Conservation (phyloP, 2,329 filamentous ascomycete species). For the Albifimbria verrucaria region DNA sequence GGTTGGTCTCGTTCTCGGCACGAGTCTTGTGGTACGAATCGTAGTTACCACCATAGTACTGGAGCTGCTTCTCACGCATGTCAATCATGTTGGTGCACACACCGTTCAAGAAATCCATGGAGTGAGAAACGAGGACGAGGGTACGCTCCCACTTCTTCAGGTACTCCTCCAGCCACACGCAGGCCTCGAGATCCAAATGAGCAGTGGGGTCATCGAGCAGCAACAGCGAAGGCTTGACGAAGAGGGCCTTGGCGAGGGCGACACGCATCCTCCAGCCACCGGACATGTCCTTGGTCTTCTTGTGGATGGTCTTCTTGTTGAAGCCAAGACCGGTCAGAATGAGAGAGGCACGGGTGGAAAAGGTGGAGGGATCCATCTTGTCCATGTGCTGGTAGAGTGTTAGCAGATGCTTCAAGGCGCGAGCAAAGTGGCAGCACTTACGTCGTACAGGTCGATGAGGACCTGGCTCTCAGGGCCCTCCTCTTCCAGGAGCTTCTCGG, state of each 20-base stretch:
- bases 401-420: slow-evolving; percentile 4
- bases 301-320: slow-evolving; percentile 96
- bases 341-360: slow-evolving; percentile 89
- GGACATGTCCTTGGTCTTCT: slow-evolving; percentile 99
- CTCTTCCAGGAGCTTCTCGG: slow-evolving; percentile 86
- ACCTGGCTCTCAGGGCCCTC: slow-evolving; percentile 89
- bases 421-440: slow-evolving; percentile 43
- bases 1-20: slow-evolving; percentile 91
- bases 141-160: slow-evolving; percentile 99
- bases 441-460: slow-evolving; percentile 93
- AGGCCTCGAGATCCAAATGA: slow-evolving; percentile 98
- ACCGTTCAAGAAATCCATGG: slow-evolving; percentile 98
- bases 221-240: slow-evolving; percentile 94
- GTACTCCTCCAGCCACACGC: slow-evolving; percentile 99
- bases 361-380: slow-evolving; percentile 97
- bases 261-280: slow-evolving; percentile 99
- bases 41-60: slow-evolving; percentile 99
- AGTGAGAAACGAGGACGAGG: slow-evolving; percentile 93
- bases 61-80: slow-evolving; percentile 83
- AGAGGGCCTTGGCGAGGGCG: slow-evolving; percentile 92
- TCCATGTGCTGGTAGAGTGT: slow-evolving; percentile 75
- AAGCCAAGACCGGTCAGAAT: slow-evolving; percentile 98
- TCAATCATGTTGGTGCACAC: slow-evolving; percentile 99
- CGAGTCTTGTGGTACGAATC: slow-evolving; percentile 96
- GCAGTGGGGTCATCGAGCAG: slow-evolving; percentile 97